Conservation (phyloP, 805 yeast species). For the Hanseniaspora lindneri region DNA sequence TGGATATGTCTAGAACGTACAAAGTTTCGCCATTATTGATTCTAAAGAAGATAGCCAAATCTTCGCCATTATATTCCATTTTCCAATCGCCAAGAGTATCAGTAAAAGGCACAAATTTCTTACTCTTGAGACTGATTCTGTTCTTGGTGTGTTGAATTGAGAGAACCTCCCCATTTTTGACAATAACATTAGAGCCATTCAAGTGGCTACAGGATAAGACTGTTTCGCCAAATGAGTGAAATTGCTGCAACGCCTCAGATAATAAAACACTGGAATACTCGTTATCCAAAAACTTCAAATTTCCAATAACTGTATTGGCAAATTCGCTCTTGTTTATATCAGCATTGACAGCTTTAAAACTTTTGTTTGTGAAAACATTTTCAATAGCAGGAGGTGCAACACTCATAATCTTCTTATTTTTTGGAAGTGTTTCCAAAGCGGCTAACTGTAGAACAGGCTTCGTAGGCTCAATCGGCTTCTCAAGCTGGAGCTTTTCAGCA, state of each 20-base stretch:
- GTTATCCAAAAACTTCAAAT: neutral
- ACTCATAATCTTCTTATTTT: neutral
- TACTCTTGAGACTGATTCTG: neutral
- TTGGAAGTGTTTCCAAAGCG: neutral
- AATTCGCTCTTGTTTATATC: neutral
- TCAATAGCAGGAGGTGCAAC: neutral
- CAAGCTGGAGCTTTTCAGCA: neutral
- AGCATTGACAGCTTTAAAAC: conserved; percentile 2
- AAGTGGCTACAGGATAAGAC: conserved; percentile 16
- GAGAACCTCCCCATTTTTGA: neutral
- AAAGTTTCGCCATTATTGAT: neutral
- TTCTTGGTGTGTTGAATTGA: no score
- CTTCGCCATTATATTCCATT: conserved; percentile 11
- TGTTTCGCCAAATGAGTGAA: conserved; percentile 16
- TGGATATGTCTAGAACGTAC: conserved; percentile 18
- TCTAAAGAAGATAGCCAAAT: neutral
- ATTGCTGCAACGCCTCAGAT: neutral
- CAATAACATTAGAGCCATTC: neutral
- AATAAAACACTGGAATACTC: neutral
- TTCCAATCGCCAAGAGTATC: neutral
- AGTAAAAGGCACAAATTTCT: neutral
- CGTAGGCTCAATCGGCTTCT: neutral
- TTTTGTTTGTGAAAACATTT: neutral
- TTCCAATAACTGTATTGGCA: conserved; percentile 1
- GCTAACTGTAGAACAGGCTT: conserved; percentile 4